phyloP scores from a whole-genome alignment of 345 rosid genomes.

The Populus pruinosa region DNA sequence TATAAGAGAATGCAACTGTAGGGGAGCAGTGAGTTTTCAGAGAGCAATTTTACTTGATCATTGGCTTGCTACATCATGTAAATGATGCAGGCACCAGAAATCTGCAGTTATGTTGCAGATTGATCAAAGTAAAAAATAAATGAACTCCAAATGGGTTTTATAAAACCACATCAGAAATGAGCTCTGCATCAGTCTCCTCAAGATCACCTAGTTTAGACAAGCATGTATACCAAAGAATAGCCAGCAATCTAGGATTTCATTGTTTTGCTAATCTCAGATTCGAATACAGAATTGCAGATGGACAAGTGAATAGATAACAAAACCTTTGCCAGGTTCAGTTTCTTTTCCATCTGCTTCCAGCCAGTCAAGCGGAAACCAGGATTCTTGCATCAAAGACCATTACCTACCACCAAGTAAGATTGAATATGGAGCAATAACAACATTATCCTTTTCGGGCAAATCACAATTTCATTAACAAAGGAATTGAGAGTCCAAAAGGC shows the following conservation, averaged over 20 bases:
- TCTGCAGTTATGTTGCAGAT: neutral
- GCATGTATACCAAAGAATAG: neutral
- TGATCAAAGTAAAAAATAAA: neutral
- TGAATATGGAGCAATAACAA: neutral
- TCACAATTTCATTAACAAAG: slow-evolving; percentile 17
- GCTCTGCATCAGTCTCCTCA: neutral
- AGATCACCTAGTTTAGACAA: neutral
- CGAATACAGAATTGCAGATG: neutral
- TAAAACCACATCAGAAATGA: neutral
- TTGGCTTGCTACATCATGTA: neutral
- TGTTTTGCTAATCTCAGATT: neutral
- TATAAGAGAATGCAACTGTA: neutral
- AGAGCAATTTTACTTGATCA: neutral
- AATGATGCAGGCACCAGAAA: neutral
- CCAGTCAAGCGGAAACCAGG: neutral
- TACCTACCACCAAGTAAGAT: neutral
- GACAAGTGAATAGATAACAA: neutral
- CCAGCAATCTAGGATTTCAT: neutral
- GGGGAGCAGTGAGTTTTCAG: neutral
- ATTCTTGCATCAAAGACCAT: neutral
- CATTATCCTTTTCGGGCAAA: neutral
- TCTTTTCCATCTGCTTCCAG: neutral
- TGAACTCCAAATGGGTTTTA: neutral
- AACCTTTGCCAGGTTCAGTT: neutral
- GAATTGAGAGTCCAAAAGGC: slow-evolving; percentile 1